phyloP scores from a whole-genome alignment of 495 filamentous ascomycete species.

The Chaetomium tenue region DNA sequence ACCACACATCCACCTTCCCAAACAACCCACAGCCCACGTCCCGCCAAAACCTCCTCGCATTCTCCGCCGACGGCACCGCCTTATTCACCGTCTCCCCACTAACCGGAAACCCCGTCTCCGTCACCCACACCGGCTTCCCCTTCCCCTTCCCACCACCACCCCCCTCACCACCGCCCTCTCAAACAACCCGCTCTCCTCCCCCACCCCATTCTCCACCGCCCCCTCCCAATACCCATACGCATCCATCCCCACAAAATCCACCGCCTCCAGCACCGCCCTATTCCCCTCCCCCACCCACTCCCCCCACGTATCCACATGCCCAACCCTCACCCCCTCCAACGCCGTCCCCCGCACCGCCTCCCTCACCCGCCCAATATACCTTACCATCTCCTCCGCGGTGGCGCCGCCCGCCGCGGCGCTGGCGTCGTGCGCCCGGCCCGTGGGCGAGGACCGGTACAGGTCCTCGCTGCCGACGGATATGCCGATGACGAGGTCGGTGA shows the following conservation, averaged over 20 bases:
- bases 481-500: constrained; percentile 67
- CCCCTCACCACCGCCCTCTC: constrained; percentile 60
- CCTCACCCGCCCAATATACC: constrained; percentile 66
- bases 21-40: constrained; percentile 71
- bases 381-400: constrained; percentile 40
- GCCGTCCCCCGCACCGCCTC: constrained; percentile 57
- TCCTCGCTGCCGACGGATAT: constrained; percentile 90
- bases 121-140: constrained; percentile 77
- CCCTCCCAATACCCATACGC: constrained; percentile 74
- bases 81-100: constrained; percentile 58
- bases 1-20: constrained; percentile 64
- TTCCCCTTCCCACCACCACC: constrained; percentile 37
- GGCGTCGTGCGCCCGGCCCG: neutral
- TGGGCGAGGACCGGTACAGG: constrained; percentile 67
- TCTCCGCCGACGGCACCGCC: constrained; percentile 62
- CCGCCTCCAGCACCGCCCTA: constrained; percentile 62
- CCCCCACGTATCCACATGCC: constrained; percentile 93
- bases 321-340: constrained; percentile 58
- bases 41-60: constrained; percentile 78
- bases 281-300: constrained; percentile 76
- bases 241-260: constrained; percentile 78
- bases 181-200: constrained; percentile 60
- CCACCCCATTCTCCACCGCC: constrained; percentile 61
- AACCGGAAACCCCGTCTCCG: constrained; percentile 86
- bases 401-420: too few relatives aligned